These are phyloP conservation scores for Mycena haematopus DNA, from an alignment of 768 basidiomycete species.

Conservation along the genomic window DNA sequence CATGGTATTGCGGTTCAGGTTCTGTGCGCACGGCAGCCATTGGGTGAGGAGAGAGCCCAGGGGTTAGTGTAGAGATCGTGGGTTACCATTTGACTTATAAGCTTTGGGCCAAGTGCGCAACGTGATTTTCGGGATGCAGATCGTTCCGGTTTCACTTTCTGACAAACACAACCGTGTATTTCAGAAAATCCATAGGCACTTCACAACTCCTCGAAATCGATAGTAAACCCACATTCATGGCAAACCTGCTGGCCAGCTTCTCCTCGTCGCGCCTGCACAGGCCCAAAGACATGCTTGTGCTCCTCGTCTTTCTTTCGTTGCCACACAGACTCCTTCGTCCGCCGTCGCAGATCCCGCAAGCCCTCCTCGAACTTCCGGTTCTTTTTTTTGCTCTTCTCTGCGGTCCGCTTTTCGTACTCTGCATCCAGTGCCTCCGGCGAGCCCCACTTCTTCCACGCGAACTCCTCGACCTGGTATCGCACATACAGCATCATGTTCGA, in stretches of 20 bases:
- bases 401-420: constrained; percentile 81
- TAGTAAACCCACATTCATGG: constrained; percentile 87
- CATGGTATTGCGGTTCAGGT: constrained; percentile 34
- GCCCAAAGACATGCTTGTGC: constrained; percentile 86
- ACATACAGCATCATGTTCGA: constrained; percentile 99
- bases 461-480: constrained; percentile 92
- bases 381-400: constrained; percentile 88
- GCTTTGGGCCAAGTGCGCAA: not conserved
- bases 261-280: constrained; percentile 56
- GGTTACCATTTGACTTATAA: not conserved
- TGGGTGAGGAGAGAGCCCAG: not conserved
- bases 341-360: constrained; percentile 79
- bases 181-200: not conserved
- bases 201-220: constrained; percentile 86
- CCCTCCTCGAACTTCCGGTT: constrained; percentile 95
- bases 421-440: constrained; percentile 88
- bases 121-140: not conserved
- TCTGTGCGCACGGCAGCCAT: constrained; percentile 7
- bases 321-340: constrained; percentile 90
- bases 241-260: constrained; percentile 78
- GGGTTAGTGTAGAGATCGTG: not conserved
- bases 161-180: not conserved
- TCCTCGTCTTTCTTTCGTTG: constrained; percentile 86
- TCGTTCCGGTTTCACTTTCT: not conserved
- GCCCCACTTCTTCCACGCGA: constrained; percentile 99